Evolutionary conservation across 164 flowering plant genomes (phyloP).

Genomic region (Nymphaea thermarum): DNA sequence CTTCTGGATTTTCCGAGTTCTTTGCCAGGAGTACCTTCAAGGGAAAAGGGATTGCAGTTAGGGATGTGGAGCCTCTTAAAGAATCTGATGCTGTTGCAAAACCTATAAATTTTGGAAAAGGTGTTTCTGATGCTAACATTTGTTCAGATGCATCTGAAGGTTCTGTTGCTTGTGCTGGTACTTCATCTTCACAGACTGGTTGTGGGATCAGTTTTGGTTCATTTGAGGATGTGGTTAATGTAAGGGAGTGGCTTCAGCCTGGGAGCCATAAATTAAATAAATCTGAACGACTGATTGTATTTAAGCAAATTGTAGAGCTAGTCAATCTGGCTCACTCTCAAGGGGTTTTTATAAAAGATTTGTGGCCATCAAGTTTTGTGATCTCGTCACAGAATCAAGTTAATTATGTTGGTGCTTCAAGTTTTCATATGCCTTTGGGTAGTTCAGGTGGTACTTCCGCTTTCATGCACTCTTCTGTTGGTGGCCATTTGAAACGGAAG

Average conservation of each 20-base stretch:
- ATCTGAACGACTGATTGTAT: constrained; percentile 43
- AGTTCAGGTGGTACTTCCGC: constrained; percentile 1
- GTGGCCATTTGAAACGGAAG: not conserved
- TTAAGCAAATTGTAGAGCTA: constrained; percentile 55
- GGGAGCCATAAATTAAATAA: constrained; percentile 30
- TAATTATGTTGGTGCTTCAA: constrained; percentile 37
- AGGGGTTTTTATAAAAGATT: constrained; percentile 43
- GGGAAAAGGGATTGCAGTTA: constrained; percentile 55
- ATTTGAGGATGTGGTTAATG: constrained; percentile 29
- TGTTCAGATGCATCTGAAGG: constrained; percentile 21
- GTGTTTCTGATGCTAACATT: constrained; percentile 9
- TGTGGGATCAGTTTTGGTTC: constrained; percentile 5
- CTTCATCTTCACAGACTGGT: constrained; percentile 11
- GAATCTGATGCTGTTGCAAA: constrained; percentile 13
- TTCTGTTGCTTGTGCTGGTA: constrained; percentile 12
- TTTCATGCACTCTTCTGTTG: not conserved
- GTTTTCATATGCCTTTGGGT: constrained; percentile 13
- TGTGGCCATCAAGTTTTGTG: constrained; percentile 65
- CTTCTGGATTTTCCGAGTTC: constrained; percentile 69
- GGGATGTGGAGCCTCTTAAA: constrained; percentile 20
- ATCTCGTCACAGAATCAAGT: constrained; percentile 44
- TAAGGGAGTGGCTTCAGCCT: constrained; percentile 63
- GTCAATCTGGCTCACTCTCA: constrained; percentile 55
- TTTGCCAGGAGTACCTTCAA: constrained; percentile 57
- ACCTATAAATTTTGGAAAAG: constrained; percentile 17